Conservation (phyloP, 495 filamentous ascomycete species). For the Penicillium maclennaniae region DNA sequence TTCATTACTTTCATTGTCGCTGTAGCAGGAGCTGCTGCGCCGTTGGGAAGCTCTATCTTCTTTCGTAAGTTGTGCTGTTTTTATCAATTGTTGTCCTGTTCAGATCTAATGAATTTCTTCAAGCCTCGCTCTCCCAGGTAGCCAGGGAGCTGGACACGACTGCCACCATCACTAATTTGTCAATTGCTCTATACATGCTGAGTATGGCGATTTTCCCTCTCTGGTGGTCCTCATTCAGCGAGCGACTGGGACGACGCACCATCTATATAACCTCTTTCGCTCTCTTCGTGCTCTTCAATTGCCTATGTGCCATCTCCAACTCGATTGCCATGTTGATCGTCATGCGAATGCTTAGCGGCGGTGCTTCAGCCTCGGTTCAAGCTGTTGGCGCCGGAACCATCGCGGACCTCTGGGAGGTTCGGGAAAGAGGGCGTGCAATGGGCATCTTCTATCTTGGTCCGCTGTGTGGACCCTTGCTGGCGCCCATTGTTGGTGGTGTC, state of each 20-base stretch:
- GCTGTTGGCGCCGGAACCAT: slow-evolving; percentile 92
- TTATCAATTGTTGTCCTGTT: neutral
- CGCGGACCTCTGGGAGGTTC: slow-evolving; percentile 83
- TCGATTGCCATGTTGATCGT: slow-evolving; percentile 83
- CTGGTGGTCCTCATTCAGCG: slow-evolving; percentile 93
- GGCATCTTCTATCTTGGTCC: slow-evolving; percentile 89
- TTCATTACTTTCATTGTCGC: slow-evolving; percentile 78
- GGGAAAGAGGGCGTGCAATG: slow-evolving; percentile 84
- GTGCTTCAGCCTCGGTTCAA: slow-evolving; percentile 82
- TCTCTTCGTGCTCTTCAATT: slow-evolving; percentile 74
- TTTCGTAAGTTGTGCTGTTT: slow-evolving; percentile 59
- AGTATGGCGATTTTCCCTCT: slow-evolving; percentile 87
- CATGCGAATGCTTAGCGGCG: slow-evolving; percentile 78
- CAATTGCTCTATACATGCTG: slow-evolving; percentile 86
- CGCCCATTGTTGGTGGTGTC: slow-evolving; percentile 83
- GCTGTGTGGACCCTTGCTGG: slow-evolving; percentile 77
- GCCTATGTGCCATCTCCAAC: slow-evolving; percentile 66
- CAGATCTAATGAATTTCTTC: neutral
- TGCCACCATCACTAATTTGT: slow-evolving; percentile 73
- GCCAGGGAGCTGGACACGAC: slow-evolving; percentile 59
- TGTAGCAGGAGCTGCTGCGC: slow-evolving; percentile 68
- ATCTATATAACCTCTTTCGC: slow-evolving; percentile 83
- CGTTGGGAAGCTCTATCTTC: slow-evolving; percentile 82
- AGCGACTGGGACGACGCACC: slow-evolving; percentile 73
- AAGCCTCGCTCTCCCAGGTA: slow-evolving; percentile 71